These are phyloP conservation scores for Rhynchosporium secalis DNA, from an alignment of 2,329 filamentous ascomycete species.

Conservation along the genomic window DNA sequence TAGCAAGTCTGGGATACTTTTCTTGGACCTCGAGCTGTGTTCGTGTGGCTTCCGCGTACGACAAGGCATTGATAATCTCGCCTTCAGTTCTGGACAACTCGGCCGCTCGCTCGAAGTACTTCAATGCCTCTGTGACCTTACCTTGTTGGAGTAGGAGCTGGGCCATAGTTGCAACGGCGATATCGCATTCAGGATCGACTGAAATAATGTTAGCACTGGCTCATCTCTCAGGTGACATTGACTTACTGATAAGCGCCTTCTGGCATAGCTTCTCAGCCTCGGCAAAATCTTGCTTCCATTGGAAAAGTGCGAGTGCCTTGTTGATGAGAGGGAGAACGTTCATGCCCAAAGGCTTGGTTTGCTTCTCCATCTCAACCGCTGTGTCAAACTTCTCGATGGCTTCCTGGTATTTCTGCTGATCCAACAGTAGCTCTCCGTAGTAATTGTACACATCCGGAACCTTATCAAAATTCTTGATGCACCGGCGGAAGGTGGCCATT, in stretches of 20 bases:
- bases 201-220: conserved; percentile 20
- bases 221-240: conserved; percentile 3
- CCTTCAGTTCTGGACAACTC: conserved; percentile 92
- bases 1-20: conserved; percentile 79
- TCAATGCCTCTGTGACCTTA: conserved; percentile 91
- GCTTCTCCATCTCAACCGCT: conserved; percentile 98
- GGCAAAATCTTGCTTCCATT: conserved; percentile 95
- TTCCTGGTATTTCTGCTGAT: conserved; percentile 93
- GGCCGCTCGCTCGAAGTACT: conserved; percentile 95
- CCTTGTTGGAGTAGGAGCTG: conserved; percentile 96
- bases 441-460: conserved; percentile 99
- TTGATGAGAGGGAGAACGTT: conserved; percentile 98
- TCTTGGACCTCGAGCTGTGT: conserved; percentile 92
- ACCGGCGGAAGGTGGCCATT: conserved; percentile 96
- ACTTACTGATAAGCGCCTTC: conserved; percentile 93
- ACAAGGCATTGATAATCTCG: conserved; percentile 94
- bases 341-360: conserved; percentile 90
- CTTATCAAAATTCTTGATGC: conserved; percentile 97
- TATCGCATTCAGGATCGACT: conserved; percentile 99
- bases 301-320: conserved; percentile 95
- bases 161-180: conserved; percentile 97
- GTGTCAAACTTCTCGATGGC: conserved; percentile 98
- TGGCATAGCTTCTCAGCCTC: conserved; percentile 96
- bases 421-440: conserved; percentile 93
- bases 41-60: conserved; percentile 93